These are phyloP conservation scores for Microcera coccophila DNA, from an alignment of 2,329 filamentous ascomycete genomes.

Conservation along the genomic window DNA sequence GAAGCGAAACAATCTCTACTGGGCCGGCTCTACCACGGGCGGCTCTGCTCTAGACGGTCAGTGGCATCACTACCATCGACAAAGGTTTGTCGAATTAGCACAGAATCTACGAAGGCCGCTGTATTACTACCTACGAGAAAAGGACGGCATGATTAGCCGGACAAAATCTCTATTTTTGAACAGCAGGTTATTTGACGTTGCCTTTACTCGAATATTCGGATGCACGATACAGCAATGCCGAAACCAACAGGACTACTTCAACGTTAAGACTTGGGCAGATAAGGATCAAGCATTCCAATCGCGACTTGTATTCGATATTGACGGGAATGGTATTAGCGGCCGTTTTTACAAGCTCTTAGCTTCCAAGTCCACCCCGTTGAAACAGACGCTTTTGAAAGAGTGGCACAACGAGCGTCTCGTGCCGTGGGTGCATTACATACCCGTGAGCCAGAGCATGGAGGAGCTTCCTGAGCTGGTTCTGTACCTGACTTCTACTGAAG, in stretches of 20 bases:
- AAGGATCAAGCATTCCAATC: constrained; percentile 36
- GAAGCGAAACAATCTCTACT: constrained; percentile 52
- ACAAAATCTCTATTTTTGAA: constrained; percentile 33
- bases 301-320: constrained; percentile 48
- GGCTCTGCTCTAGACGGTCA: constrained; percentile 33
- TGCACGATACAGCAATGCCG: constrained; percentile 37
- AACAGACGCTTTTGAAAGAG: constrained; percentile 50
- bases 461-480: constrained; percentile 51
- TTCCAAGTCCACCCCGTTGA: constrained; percentile 45
- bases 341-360: constrained; percentile 50
- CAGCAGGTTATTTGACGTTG: constrained; percentile 39
- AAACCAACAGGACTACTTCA: constrained; percentile 33
- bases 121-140: constrained; percentile 33
- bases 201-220: constrained; percentile 45
- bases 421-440: constrained; percentile 56
- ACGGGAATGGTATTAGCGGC: constrained; percentile 54
- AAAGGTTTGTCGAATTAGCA: constrained; percentile 40
- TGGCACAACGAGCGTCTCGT: constrained; percentile 56
- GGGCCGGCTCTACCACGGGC: constrained; percentile 55
- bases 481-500: constrained; percentile 41
- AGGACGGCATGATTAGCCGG: constrained; percentile 12
- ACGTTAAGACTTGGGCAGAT: constrained; percentile 29
- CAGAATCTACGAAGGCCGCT: constrained; percentile 28
- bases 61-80: constrained; percentile 46
- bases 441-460: constrained; percentile 45